These are phyloP conservation scores for Paraurostyla sp. DNA, from an alignment of 73 alveolate genomes.

Conservation along the genomic window DNA sequence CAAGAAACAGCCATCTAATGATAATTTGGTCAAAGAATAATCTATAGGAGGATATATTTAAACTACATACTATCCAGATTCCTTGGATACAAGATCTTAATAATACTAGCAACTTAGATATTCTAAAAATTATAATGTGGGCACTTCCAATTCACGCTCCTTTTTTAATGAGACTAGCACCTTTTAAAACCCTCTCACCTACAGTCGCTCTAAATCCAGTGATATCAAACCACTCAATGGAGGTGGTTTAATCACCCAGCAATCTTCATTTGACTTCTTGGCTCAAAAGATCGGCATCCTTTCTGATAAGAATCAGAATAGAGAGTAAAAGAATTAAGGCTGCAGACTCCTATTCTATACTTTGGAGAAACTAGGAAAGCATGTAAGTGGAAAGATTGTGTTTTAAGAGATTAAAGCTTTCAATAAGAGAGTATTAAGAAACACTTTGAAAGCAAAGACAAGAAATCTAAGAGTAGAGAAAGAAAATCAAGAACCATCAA, in stretches of 20 bases:
- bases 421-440: neutral
- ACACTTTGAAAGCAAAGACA: neutral
- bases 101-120: too few species aligned
- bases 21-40: neutral
- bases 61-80: conserved; percentile 28
- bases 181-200: neutral
- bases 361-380: neutral
- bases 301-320: neutral
- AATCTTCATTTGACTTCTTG: conserved; percentile 4
- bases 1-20: too few species aligned
- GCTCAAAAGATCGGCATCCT: neutral
- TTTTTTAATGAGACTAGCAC: conserved; percentile 2
- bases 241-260: neutral
- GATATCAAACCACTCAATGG: neutral
- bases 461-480: neutral
- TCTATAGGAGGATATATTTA: conserved; percentile 2
- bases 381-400: neutral
- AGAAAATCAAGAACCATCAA: neutral
- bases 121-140: neutral
- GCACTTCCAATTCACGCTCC: neutral
- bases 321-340: neutral
- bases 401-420: neutral
- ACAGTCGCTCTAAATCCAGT: conserved; percentile 23
- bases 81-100: neutral
- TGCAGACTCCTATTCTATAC: neutral